Evolutionary conservation across 768 basidiomycete species (phyloP).

Genomic region (Amanita inopinata): DNA sequence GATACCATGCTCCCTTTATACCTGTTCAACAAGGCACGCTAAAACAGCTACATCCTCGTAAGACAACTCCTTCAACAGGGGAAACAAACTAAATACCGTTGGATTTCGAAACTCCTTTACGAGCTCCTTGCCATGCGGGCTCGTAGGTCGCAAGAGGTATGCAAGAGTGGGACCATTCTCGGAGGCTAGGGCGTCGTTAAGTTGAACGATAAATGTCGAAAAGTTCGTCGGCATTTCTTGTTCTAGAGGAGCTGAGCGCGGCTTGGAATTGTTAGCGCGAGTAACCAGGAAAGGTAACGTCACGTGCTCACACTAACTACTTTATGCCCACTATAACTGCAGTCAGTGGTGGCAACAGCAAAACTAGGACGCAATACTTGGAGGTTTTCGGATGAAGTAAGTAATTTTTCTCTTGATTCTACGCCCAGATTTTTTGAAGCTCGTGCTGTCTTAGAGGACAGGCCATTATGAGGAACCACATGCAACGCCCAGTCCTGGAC

Average conservation of each 20-base stretch:
- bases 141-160: conserved; percentile 66
- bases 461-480: too few relatives aligned
- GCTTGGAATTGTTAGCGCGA: too few relatives aligned
- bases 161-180: conserved; percentile 66
- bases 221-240: conserved; percentile 43
- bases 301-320: too few relatives aligned
- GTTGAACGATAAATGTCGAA: conserved; percentile 45
- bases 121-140: conserved; percentile 67
- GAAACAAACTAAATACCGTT: conserved; percentile 23
- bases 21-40: conserved; percentile 29
- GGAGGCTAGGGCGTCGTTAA: conserved; percentile 48
- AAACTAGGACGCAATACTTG: too few relatives aligned
- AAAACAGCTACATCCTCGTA: conserved; percentile 9
- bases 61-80: conserved; percentile 6
- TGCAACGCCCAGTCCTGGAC: too few relatives aligned
- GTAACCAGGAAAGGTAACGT: too few relatives aligned
- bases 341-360: too few relatives aligned
- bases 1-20: conserved; percentile 57
- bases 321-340: too few relatives aligned
- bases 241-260: background rate
- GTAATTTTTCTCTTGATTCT: too few relatives aligned
- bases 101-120: conserved; percentile 63
- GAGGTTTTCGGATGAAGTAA: too few relatives aligned
- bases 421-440: too few relatives aligned
- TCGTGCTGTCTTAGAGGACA: too few relatives aligned